These are phyloP conservation scores for Cryphonectria radicalis DNA, from an alignment of 2,329 filamentous ascomycete species.

Conservation along the genomic window DNA sequence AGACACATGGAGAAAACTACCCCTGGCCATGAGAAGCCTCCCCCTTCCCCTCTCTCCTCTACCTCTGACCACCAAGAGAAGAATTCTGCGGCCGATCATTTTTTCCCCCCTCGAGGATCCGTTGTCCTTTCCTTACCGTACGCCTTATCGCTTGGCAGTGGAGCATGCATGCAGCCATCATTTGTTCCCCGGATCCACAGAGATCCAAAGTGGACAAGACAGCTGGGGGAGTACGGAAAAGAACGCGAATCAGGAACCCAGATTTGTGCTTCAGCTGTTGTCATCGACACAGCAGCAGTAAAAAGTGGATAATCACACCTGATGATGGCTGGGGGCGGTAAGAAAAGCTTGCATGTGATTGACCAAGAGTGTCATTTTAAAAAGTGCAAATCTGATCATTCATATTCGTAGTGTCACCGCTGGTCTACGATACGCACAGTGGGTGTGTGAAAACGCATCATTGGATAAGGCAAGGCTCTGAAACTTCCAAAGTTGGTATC, in stretches of 20 bases:
- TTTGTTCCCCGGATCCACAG: conserved; percentile 3
- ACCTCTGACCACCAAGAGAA: not conserved
- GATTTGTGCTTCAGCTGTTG: not conserved
- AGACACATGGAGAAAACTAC: not conserved
- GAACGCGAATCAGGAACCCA: not conserved
- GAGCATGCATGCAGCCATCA: conserved; percentile 3
- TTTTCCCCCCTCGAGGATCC: not conserved
- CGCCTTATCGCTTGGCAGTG: conserved; percentile 2
- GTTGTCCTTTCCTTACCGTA: not conserved
- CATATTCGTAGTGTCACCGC: not conserved
- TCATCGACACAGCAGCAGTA: not conserved
- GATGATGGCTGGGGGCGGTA: not conserved
- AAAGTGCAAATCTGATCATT: not conserved
- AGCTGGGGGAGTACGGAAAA: no score
- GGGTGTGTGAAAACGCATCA: no score
- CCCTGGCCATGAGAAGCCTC: not conserved
- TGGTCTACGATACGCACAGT: no score
- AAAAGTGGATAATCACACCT: not conserved
- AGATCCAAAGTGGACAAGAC: not conserved
- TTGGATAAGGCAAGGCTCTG: no score
- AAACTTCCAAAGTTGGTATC: no score
- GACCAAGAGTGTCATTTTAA: not conserved
- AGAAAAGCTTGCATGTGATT: not conserved
- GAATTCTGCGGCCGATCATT: not conserved
- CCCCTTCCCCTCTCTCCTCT: not conserved